Conservation (phyloP, 164 flowering plant species). For the Magnolia kwangsiensis region DNA sequence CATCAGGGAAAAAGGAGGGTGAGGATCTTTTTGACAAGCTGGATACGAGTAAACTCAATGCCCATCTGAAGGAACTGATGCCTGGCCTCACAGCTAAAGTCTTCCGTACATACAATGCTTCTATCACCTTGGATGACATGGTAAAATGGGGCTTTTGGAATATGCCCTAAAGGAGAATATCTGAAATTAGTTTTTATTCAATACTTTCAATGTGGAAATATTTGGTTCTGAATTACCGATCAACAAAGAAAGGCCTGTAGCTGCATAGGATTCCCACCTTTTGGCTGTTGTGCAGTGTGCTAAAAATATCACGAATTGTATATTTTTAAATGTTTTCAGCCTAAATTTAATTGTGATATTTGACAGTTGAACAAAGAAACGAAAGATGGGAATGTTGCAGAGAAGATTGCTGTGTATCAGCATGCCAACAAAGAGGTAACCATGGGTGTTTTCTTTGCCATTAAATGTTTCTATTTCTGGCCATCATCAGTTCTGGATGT, state of each 20-base stretch:
- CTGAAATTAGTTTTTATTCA: not conserved
- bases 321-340: not conserved
- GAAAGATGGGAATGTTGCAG: constrained; percentile 60
- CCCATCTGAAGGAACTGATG: constrained; percentile 96
- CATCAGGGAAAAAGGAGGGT: constrained; percentile 58
- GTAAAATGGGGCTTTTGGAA: constrained; percentile 27
- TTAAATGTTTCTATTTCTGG: not conserved
- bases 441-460: not conserved
- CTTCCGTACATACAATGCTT: constrained; percentile 98
- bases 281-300: not conserved
- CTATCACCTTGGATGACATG: constrained; percentile 93
- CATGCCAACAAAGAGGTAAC: constrained; percentile 90
- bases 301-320: not conserved
- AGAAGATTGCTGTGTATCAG: constrained; percentile 67
- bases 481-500: not conserved
- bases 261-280: too few species aligned
- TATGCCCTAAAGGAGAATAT: not conserved
- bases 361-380: constrained; percentile 66
- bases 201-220: too few species aligned
- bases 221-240: too few species aligned
- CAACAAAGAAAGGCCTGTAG: too few species aligned
- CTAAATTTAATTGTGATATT: constrained; percentile 8
- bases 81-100: constrained; percentile 99
- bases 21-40: constrained; percentile 90
- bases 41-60: constrained; percentile 90